Percentiles rank a stretch among this genome's conserved stretches.
These are phyloP conservation scores for Aspergillus conjunctus DNA, from an alignment of 495 filamentous ascomycete species.

Conservation along the genomic window DNA sequence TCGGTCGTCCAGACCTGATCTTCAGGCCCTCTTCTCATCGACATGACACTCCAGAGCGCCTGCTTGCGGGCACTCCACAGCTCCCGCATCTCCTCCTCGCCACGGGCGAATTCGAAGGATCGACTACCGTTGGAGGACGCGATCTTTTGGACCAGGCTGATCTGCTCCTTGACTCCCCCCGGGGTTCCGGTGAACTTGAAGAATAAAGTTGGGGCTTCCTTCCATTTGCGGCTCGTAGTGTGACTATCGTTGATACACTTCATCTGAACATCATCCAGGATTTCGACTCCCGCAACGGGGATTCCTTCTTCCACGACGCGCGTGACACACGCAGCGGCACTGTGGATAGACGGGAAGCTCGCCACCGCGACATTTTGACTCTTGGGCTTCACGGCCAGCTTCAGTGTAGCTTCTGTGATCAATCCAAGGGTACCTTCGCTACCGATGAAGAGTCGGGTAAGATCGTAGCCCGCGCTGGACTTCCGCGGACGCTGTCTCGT, in stretches of 20 bases:
- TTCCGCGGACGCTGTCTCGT: constrained; percentile 66
- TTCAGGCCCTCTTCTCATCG: constrained; percentile 53
- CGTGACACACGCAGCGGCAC: constrained; percentile 62
- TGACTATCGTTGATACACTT: constrained; percentile 63
- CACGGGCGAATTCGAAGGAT: constrained; percentile 63
- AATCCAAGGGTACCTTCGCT: constrained; percentile 67
- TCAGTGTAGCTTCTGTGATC: constrained; percentile 65
- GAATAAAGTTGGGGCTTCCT: constrained; percentile 63
- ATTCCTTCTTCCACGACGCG: constrained; percentile 63
- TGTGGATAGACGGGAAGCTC: constrained; percentile 57
- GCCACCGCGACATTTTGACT: constrained; percentile 64
- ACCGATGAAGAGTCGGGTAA: constrained; percentile 64
- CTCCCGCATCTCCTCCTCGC: constrained; percentile 56
- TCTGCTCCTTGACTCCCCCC: constrained; percentile 59
- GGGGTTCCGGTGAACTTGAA: constrained; percentile 69
- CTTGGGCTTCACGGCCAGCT: constrained; percentile 63
- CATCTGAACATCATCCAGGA: constrained; percentile 69
- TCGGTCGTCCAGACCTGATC: constrained; percentile 70
- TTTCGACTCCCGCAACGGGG: constrained; percentile 64
- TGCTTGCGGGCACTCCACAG: constrained; percentile 65
- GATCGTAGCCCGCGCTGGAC: constrained; percentile 66
- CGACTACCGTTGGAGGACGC: constrained; percentile 50
- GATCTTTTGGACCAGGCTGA: constrained; percentile 57
- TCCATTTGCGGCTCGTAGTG: constrained; percentile 57
- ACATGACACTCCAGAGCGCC: constrained; percentile 62